phyloP scores from a whole-genome alignment of 495 filamentous ascomycete species.

The Daldinia bambusicola region DNA sequence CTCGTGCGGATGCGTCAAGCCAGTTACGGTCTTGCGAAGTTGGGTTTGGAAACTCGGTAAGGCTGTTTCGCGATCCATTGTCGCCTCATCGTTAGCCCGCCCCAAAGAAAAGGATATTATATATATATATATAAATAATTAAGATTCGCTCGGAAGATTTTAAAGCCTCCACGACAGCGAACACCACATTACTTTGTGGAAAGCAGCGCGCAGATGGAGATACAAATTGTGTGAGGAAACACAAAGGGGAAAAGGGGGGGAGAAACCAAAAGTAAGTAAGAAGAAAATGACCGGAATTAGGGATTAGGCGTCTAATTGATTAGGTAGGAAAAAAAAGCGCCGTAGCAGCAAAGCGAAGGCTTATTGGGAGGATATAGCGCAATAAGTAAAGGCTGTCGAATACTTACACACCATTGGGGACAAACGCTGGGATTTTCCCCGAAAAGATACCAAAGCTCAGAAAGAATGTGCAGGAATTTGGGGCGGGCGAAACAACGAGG shows the following conservation, averaged over 20 bases:
- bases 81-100: conserved; percentile 48
- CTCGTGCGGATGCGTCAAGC: conserved; percentile 34
- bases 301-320: conserved; percentile 28
- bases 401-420: conserved; percentile 43
- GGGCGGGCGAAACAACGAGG: conserved; percentile 23
- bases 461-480: conserved; percentile 31
- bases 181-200: conserved; percentile 25
- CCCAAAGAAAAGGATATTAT: not conserved
- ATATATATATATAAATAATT: not conserved
- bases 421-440: conserved; percentile 7
- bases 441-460: conserved; percentile 5
- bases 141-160: conserved; percentile 15
- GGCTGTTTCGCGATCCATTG: conserved; percentile 44
- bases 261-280: conserved; percentile 6
- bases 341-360: no score
- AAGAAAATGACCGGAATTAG: conserved; percentile 13
- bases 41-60: conserved; percentile 44
- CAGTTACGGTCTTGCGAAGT: conserved; percentile 45
- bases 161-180: conserved; percentile 19
- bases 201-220: conserved; percentile 17
- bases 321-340: not conserved
- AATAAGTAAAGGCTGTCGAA: conserved; percentile 20
- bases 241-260: not conserved
- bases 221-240: conserved; percentile 11
- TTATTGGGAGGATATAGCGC: conserved; percentile 16